Conservation (phyloP, 2,329 filamentous ascomycete genomes). For the Penicillium sp. region DNA sequence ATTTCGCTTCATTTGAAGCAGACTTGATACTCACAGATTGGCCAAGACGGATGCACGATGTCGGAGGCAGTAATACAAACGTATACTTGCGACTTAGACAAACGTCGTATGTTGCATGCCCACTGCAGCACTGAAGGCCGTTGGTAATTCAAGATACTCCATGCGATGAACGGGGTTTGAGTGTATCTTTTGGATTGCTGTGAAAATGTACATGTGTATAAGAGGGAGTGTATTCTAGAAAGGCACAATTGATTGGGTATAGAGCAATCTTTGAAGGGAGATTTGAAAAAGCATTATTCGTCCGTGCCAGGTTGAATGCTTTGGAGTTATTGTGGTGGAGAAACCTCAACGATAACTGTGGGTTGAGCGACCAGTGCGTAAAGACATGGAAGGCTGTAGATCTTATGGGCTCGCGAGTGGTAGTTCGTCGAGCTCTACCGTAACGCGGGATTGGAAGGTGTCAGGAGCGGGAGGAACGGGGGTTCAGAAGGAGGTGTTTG, state of each 20-base stretch:
- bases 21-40: too few relatives aligned
- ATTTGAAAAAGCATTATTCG: background rate
- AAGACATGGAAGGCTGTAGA: background rate
- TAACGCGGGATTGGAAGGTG: background rate
- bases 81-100: background rate
- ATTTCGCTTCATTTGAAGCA: too few relatives aligned
- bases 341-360: background rate
- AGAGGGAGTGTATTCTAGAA: background rate
- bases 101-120: slow-evolving; percentile 2
- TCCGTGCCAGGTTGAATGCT: background rate
- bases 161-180: background rate
- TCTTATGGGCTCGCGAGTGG: background rate
- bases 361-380: background rate
- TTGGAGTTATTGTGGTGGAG: background rate
- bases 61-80: background rate
- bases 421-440: background rate
- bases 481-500: too few relatives aligned
- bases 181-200: background rate
- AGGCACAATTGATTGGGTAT: slow-evolving; percentile 25
- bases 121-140: background rate
- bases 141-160: slow-evolving; percentile 2
- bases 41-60: too few relatives aligned
- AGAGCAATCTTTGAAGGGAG: slow-evolving; percentile 10
- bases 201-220: background rate
- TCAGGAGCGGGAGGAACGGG: background rate